Conservation (phyloP, 345 rosid species). For the Eucalyptus pauciflora region DNA sequence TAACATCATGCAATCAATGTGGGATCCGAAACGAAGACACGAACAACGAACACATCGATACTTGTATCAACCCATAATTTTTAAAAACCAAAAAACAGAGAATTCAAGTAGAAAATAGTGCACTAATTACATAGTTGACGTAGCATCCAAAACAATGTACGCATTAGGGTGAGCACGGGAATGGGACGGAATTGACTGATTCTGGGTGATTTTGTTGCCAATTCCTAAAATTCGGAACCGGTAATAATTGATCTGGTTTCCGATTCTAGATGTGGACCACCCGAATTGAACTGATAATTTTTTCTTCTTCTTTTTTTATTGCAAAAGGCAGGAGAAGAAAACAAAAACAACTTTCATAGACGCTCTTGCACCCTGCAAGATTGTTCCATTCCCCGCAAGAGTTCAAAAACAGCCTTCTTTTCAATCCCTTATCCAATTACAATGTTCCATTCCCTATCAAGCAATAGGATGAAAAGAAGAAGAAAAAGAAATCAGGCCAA, state of each 20-base stretch:
- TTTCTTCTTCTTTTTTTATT: no score
- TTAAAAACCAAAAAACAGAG: not conserved
- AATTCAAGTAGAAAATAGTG: not conserved
- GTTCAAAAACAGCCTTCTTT: not conserved
- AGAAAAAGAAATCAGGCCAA: not conserved
- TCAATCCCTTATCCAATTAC: not conserved
- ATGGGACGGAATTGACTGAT: not conserved
- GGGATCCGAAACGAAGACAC: not conserved
- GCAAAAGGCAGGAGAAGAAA: not conserved
- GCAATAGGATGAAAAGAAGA: not conserved
- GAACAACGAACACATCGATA: not conserved
- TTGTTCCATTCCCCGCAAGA: not conserved
- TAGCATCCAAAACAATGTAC: not conserved
- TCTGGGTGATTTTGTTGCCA: fast-evolving
- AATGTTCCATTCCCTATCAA: not conserved
- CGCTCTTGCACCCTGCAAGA: not conserved
- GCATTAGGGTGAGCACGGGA: not conserved
- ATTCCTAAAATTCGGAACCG: not conserved
- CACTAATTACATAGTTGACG: not conserved
- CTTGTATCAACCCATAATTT: not conserved
- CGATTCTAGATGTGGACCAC: not conserved
- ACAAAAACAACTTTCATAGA: not conserved
- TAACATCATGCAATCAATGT: not conserved
- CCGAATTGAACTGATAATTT: fast-evolving
- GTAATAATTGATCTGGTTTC: not conserved